Evolutionary conservation across 1,284 basidiomycete species (phyloP), one percentile per base, ranked within the genome.

Genomic region (Malassezia furfur): DNA sequence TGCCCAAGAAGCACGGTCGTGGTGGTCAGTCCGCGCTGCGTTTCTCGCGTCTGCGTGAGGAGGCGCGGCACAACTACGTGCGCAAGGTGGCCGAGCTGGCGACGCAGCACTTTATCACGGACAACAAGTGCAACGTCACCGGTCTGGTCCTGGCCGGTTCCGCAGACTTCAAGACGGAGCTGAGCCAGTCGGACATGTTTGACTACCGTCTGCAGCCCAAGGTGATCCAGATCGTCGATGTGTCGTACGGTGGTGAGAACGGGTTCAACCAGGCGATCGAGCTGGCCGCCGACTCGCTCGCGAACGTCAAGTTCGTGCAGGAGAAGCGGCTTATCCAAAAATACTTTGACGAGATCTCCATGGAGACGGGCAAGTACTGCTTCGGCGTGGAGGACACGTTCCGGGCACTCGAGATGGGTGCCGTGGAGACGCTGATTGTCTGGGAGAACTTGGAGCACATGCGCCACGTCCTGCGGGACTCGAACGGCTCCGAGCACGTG

Each of bases 1-100:
- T 99, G 19, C 94, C 94, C 48, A 99, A 98, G 81, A 99, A 99
- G 81, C 94, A 98, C 78, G 91, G 91, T 67, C 93, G 94, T 82
- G 94, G 94, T 85, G 94, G 94, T 79, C 94, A 99, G 78, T 99
- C 94, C 59, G 94, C 94, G 30, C 81, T 98, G 51, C 94, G 94
- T 88, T 99, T 99, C 84, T 89, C 93, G 38, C 93, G 94, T 83
- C 84, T 99, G 56, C 88, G 94, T 76, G 94, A 96, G 74, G 94
- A 99, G 79, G 96, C 96, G 73, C 85, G 94, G 54, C 93, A 98
- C 84, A 99, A 98, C 78, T 99, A 99, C 76, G 91, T 98, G 48
- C 87, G 94, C 68, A 99, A 99, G 78, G 91, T 98, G 57, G 91
- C 93, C 51, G 93, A 99, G 77, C 80, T 84, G 54, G 91, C 94